Percentiles rank a stretch among this genome's conserved stretches.
These are phyloP conservation scores for Lepidium didymum DNA, from an alignment of 345 rosid genomes.

Conservation along the genomic window DNA sequence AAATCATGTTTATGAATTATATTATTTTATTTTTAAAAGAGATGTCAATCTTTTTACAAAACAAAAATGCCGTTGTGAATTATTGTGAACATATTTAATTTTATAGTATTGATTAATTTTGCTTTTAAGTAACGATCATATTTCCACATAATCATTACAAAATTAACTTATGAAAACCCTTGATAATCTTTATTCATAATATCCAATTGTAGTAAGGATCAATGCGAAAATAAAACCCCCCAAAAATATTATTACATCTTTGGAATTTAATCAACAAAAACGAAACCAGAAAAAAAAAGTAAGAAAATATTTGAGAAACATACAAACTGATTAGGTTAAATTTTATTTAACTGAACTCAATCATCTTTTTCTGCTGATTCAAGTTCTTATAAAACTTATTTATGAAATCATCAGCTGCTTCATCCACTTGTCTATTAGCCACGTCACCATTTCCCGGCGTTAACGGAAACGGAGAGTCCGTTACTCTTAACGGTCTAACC, in stretches of 20 bases:
- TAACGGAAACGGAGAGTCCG: conserved; percentile 91
- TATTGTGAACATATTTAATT: not conserved
- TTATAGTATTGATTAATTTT: not conserved
- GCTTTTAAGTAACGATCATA: not conserved
- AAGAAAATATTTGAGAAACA: conserved; percentile 6
- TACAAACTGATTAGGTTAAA: not conserved
- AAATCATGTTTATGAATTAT: too few species aligned
- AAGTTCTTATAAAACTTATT: conserved; percentile 60
- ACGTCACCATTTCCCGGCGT: conserved; percentile 43
- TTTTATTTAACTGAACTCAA: conserved; percentile 25
- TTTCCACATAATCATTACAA: not conserved
- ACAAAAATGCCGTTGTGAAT: not conserved
- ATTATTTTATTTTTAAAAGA: too few species aligned
- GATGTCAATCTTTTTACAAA: too few species aligned
- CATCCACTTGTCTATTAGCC: conserved; percentile 47
- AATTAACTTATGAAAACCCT: not conserved
- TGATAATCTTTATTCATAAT: conserved; percentile 1
- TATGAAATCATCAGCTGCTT: conserved; percentile 86
- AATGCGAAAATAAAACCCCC: conserved; percentile 9
- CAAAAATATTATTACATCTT: conserved; percentile 25
- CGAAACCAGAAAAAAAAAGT: not conserved
- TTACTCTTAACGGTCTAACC: conserved; percentile 74
- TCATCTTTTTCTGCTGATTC: conserved; percentile 42
- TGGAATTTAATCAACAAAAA: not conserved
- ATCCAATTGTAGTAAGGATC: conserved; percentile 8